Evolutionary conservation across 768 basidiomycete species (phyloP).

Genomic region (Termitomyces sp.): DNA sequence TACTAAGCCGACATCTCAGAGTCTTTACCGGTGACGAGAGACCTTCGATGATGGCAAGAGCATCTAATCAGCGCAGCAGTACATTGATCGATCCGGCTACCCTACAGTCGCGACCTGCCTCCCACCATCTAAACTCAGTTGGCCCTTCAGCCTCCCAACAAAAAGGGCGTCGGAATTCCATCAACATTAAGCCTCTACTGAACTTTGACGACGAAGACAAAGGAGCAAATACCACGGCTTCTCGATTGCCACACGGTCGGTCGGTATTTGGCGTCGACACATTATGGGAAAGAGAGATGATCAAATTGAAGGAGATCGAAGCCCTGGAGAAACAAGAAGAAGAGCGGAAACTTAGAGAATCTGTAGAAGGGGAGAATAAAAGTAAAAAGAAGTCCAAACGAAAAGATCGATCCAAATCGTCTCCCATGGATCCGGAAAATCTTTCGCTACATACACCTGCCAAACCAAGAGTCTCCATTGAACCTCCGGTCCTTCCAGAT

Average conservation of each 20-base stretch:
- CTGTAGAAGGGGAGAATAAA: constrained; percentile 39
- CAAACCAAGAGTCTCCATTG: constrained; percentile 26
- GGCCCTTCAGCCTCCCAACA: constrained; percentile 30
- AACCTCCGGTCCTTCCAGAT: constrained; percentile 40
- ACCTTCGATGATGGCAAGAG: constrained; percentile 90
- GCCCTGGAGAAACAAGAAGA: constrained; percentile 55
- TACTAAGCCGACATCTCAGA: constrained; percentile 30
- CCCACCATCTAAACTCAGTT: constrained; percentile 39
- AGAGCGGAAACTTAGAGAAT: constrained; percentile 42
- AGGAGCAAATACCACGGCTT: constrained; percentile 17
- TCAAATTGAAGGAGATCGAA: constrained; percentile 73
- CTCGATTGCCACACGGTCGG: constrained; percentile 36
- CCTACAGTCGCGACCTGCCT: constrained; percentile 42
- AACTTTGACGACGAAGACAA: constrained; percentile 53
- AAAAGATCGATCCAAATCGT: constrained; percentile 26
- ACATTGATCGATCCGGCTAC: constrained; percentile 72
- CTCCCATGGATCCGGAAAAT: constrained; percentile 2
- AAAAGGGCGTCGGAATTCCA: constrained; percentile 40
- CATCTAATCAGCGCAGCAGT: constrained; percentile 43
- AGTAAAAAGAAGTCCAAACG: constrained; percentile 44
- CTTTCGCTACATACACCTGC: constrained; percentile 10
- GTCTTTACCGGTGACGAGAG: constrained; percentile 85
- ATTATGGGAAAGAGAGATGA: constrained; percentile 88
- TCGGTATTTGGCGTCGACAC: constrained; percentile 95
- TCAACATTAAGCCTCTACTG: constrained; percentile 57